Conservation (phyloP, 2,329 filamentous ascomycete genomes). For the Fusarium dlaminii region DNA sequence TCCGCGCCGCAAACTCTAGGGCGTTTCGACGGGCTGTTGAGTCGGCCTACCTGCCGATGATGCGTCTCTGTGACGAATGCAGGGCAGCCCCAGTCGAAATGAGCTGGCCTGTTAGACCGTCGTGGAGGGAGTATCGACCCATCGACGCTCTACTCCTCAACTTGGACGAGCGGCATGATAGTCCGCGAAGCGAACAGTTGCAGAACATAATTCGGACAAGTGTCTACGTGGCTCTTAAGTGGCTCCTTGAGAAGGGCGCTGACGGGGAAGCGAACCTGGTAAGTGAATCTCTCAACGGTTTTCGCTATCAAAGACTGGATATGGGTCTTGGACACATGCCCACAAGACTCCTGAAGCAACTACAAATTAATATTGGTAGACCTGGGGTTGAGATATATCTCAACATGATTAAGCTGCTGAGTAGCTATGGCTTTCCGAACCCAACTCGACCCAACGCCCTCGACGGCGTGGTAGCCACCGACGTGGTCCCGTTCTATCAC, state of each 20-base stretch:
- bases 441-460: background rate
- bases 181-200: background rate
- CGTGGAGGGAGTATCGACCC: background rate
- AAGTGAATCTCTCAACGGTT: background rate
- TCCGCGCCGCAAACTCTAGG: background rate
- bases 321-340: background rate
- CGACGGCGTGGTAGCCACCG: background rate
- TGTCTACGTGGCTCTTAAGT: background rate
- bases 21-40: background rate
- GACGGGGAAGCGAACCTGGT: background rate
- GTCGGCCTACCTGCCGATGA: background rate
- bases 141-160: background rate
- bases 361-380: background rate
- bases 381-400: background rate
- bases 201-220: background rate
- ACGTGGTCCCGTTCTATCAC: background rate
- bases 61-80: background rate
- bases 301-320: background rate
- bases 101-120: background rate
- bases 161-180: background rate
- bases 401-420: background rate
- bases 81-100: background rate
- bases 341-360: background rate
- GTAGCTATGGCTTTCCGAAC: background rate
- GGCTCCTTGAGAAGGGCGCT: constrained; percentile 10